Evolutionary conservation across 768 basidiomycete genomes (phyloP), one percentile per base, ranked within the genome.

Genomic region (Boletus huronensis): DNA sequence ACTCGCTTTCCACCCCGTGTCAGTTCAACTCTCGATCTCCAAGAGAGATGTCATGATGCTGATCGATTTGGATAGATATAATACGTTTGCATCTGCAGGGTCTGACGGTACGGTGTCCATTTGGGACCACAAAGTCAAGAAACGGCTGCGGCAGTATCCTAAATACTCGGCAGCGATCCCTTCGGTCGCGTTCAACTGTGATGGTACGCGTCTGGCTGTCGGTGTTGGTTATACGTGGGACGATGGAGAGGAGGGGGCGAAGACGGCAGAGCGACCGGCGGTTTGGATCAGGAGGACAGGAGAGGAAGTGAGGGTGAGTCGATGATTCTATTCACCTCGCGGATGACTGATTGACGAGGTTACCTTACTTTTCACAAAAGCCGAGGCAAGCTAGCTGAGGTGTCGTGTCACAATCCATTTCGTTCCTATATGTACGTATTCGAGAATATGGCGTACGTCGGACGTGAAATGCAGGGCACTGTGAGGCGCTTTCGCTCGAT

Each of bases 41-140:
- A 11, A 16, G 23, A 19, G 7, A 14, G 2, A 31, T 2, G 23
- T 5, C 3, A 7, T 2, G 41, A 50, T 25, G 8, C 16, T 52
- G 41, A 49, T 8, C 1, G 6, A 3, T 2, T 6, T 50, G 13
- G 8, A 35, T 36, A 93, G 90, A 5, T 87, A 86, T 75, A 95
- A 93, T 70, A 98, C 96, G 0, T 97, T 99, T 63, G 93, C 93
- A 0, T 95, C 95, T 0, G 95, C 88, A 3, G 97, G 97, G 35
- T 96, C 93, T 0, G 97, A 99, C 69, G 87, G 87, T 0, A 89
- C 89, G 1, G 91, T 98, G 40, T 93, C 93, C 0, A 86, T 98
- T 55, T 99, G 97, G 97, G 97, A 98, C 67, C 93, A 95, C 72
- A 87, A 88, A 60, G 88, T 95, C 51, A 97, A 98, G 76, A 98